These are phyloP conservation scores for Lactarius psammicola DNA, from an alignment of 768 basidiomycete species.

Conservation along the genomic window DNA sequence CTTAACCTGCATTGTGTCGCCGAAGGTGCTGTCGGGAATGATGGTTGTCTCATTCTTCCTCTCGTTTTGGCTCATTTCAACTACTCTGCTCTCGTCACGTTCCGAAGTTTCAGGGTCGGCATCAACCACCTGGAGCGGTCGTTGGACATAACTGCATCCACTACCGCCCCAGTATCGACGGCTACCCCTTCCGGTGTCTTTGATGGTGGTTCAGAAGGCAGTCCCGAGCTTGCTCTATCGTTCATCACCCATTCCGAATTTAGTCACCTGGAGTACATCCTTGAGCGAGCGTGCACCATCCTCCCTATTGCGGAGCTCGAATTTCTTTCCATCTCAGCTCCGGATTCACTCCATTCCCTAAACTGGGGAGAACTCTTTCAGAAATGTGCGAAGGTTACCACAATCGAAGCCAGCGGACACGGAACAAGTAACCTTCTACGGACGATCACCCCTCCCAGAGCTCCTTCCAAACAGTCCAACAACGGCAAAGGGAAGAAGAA, in stretches of 20 bases:
- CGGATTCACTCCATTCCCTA: neutral
- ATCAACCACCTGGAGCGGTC: neutral
- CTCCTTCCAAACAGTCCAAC: no score
- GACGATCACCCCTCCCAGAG: slow-evolving; percentile 4
- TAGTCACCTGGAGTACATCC: neutral
- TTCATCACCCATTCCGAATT: neutral
- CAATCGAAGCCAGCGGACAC: neutral
- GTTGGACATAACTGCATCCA: neutral
- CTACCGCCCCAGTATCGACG: neutral
- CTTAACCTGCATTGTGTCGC: slow-evolving; percentile 8
- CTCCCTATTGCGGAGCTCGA: slow-evolving; percentile 9
- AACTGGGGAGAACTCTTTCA: slow-evolving; percentile 10
- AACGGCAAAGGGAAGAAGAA: neutral
- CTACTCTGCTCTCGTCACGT: neutral
- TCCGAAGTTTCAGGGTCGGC: slow-evolving; percentile 2
- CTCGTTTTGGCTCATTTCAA: slow-evolving; percentile 4
- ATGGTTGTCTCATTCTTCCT: slow-evolving; percentile 2
- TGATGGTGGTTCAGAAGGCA: neutral
- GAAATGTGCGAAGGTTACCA: slow-evolving; percentile 3
- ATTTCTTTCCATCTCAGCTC: slow-evolving; percentile 9
- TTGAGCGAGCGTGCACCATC: neutral
- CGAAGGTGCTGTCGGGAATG: neutral
- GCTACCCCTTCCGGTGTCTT: neutral
- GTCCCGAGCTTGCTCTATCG: neutral
- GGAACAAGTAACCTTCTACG: slow-evolving; percentile 6